Evolutionary conservation across 2,329 filamentous ascomycete genomes (phyloP).

Genomic region (Nannizziopsis barbatae): DNA sequence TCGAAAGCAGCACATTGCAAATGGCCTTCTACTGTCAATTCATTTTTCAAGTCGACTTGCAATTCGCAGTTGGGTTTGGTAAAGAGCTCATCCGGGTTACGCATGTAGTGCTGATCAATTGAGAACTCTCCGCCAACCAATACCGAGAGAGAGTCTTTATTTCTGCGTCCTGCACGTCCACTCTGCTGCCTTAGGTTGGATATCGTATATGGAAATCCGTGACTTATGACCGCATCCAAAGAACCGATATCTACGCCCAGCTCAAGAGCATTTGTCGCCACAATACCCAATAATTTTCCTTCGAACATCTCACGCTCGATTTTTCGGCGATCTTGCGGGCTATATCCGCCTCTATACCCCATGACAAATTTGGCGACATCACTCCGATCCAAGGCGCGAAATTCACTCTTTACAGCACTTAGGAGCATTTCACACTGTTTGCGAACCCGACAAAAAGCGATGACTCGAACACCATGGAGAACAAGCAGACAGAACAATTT

Average conservation of each 20-base stretch:
- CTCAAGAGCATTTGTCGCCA: constrained; percentile 87
- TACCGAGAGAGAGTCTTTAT: constrained; percentile 85
- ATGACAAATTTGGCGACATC: constrained; percentile 75
- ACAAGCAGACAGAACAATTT: constrained; percentile 83
- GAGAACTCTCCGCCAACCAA: constrained; percentile 81
- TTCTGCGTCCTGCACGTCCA: constrained; percentile 78
- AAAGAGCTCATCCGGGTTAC: constrained; percentile 83
- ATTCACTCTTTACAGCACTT: constrained; percentile 65
- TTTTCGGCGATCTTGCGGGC: constrained; percentile 70
- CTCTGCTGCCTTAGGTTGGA: constrained; percentile 91
- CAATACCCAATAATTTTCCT: constrained; percentile 80
- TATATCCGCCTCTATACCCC: constrained; percentile 93
- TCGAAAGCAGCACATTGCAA: constrained; percentile 92
- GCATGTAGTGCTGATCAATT: constrained; percentile 94
- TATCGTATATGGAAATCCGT: constrained; percentile 92
- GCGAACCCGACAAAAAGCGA: constrained; percentile 81
- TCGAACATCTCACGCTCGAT: constrained; percentile 98
- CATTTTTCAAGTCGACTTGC: constrained; percentile 82
- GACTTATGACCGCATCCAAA: constrained; percentile 83
- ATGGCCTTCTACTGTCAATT: constrained; percentile 85
- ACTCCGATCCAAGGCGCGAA: constrained; percentile 58
- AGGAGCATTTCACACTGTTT: constrained; percentile 81
- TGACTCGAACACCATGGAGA: constrained; percentile 75
- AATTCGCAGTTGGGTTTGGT: constrained; percentile 80
- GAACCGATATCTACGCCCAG: constrained; percentile 91